Evolutionary conservation across 495 filamentous ascomycete genomes (phyloP).

Genomic region (Talaromyces thailandensis): DNA sequence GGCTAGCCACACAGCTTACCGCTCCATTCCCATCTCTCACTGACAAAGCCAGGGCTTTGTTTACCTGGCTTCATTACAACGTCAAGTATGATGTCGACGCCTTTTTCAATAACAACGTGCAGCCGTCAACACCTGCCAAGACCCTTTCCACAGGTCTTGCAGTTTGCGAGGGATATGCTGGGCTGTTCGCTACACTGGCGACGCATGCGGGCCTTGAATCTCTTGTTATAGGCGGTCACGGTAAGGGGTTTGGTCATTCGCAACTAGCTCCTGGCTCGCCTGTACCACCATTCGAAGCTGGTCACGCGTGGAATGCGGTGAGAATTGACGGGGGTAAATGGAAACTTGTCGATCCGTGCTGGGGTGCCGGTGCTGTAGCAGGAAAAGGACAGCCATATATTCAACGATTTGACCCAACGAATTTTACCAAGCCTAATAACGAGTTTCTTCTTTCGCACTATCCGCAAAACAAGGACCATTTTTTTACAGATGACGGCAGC

Average conservation of each 20-base stretch:
- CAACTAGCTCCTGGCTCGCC: slow-evolving; percentile 44
- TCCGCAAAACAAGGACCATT: slow-evolving; percentile 54
- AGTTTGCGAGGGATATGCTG: slow-evolving; percentile 88
- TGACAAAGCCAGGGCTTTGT: slow-evolving; percentile 86
- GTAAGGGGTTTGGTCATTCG: slow-evolving; percentile 73
- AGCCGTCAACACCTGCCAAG: slow-evolving; percentile 55
- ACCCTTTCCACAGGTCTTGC: slow-evolving; percentile 67
- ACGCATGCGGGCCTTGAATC: slow-evolving; percentile 62
- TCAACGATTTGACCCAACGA: slow-evolving; percentile 54
- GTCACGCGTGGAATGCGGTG: slow-evolving; percentile 92
- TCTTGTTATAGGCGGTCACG: slow-evolving; percentile 66
- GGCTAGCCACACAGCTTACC: slow-evolving; percentile 70
- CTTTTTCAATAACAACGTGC: slow-evolving; percentile 64
- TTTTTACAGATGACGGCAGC: slow-evolving; percentile 57
- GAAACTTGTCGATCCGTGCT: slow-evolving; percentile 89
- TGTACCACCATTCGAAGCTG: slow-evolving; percentile 47
- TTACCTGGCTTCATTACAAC: slow-evolving; percentile 94
- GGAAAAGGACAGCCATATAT: slow-evolving; percentile 47
- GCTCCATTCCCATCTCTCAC: slow-evolving; percentile 69
- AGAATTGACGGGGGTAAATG: slow-evolving; percentile 75
- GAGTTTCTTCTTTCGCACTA: slow-evolving; percentile 75
- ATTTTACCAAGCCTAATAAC: slow-evolving; percentile 76
- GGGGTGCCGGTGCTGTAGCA: slow-evolving; percentile 69
- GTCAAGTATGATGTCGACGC: slow-evolving; percentile 70
- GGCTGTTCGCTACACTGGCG: slow-evolving; percentile 69